A percentile compares a stretch with the other conserved stretches of the same genome.
Evolutionary conservation across 352 stramenopile genomes (phyloP).

Genomic region (Globisporangium canariense): DNA sequence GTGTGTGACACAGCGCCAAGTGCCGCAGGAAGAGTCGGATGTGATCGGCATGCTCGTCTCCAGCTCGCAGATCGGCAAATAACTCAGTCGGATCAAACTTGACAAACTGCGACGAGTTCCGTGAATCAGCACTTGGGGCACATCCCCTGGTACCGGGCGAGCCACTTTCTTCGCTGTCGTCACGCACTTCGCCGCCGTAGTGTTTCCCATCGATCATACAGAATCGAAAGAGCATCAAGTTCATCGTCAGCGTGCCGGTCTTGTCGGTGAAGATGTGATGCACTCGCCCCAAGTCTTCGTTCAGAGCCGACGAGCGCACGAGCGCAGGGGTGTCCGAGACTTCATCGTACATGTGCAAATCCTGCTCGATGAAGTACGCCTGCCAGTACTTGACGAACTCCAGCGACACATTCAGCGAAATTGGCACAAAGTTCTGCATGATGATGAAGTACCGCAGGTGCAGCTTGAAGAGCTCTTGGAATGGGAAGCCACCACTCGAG

Average conservation of each 20-base stretch:
- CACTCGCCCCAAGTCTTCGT: constrained; percentile 92
- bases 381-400: constrained; percentile 96
- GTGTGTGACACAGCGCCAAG: constrained; percentile 75
- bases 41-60: constrained; percentile 31
- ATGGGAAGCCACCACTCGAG: constrained; percentile 27
- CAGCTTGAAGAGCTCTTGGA: constrained; percentile 69
- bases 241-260: constrained; percentile 94
- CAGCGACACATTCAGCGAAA: constrained; percentile 98
- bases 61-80: constrained; percentile 48
- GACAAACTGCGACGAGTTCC: constrained; percentile 35
- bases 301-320: constrained; percentile 80
- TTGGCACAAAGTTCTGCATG: constrained; percentile 97
- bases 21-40: constrained; percentile 71
- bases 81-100: constrained; percentile 70
- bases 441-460: constrained; percentile 95
- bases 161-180: constrained; percentile 38
- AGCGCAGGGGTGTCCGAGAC: constrained; percentile 84
- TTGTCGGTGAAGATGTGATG: constrained; percentile 94
- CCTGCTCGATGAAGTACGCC: constrained; percentile 93
- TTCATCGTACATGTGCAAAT: constrained; percentile 91
- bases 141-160: neutral
- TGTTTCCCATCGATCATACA: constrained; percentile 91
- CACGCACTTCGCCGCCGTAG: constrained; percentile 83
- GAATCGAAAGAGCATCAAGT: constrained; percentile 96
- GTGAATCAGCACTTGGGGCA: neutral